These are phyloP conservation scores for Arthroderma uncinatum DNA, from an alignment of 2,329 filamentous ascomycete species.

Conservation along the genomic window DNA sequence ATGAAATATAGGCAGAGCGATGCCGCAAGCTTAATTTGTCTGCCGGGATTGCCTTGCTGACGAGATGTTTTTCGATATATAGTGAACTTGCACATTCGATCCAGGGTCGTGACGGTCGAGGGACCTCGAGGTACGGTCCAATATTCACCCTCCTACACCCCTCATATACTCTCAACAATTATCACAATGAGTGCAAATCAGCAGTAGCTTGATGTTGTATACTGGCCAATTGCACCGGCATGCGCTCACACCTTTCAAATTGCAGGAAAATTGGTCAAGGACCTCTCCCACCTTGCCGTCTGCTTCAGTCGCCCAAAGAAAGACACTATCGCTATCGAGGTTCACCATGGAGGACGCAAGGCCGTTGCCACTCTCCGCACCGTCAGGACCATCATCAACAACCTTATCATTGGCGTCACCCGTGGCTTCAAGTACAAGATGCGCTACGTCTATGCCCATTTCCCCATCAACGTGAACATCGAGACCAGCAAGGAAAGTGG, in stretches of 20 bases:
- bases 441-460: slow-evolving; percentile 99
- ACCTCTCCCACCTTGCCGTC: slow-evolving; percentile 91
- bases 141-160: background rate
- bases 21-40: background rate
- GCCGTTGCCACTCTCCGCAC: slow-evolving; percentile 95
- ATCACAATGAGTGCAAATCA: too few relatives aligned
- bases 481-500: slow-evolving; percentile 92
- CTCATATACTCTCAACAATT: too few relatives aligned
- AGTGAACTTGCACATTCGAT: slow-evolving; percentile 99
- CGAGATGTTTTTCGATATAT: slow-evolving; percentile 25
- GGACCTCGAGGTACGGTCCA: slow-evolving; percentile 67
- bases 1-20: background rate
- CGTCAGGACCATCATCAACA: slow-evolving; percentile 96
- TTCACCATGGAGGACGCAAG: slow-evolving; percentile 98
- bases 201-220: background rate
- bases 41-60: slow-evolving; percentile 13
- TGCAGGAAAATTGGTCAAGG: slow-evolving; percentile 86
- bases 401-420: slow-evolving; percentile 96
- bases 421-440: slow-evolving; percentile 99
- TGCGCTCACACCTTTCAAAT: slow-evolving; percentile 1
- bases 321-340: slow-evolving; percentile 86
- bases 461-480: slow-evolving; percentile 99
- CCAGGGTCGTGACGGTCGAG: slow-evolving; percentile 90
- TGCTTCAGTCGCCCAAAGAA: slow-evolving; percentile 83
- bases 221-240: background rate